Conservation (phyloP, 2,329 filamentous ascomycete species). For the Rhynchosporium graminicola region DNA sequence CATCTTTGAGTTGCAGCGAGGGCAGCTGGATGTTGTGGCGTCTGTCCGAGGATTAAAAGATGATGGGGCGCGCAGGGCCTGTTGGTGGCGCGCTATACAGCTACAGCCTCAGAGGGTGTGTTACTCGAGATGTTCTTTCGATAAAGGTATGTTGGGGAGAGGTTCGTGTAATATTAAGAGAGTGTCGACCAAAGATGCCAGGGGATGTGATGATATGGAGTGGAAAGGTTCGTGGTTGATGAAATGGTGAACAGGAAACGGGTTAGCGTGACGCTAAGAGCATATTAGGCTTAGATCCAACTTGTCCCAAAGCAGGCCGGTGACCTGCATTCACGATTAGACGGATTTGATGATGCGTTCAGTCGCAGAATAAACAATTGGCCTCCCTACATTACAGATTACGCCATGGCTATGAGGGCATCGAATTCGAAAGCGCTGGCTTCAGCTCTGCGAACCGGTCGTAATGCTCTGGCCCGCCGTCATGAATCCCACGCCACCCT, state of each 20-base stretch:
- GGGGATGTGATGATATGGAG: neutral
- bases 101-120: slow-evolving; percentile 1
- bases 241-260: neutral
- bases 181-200: slow-evolving; percentile 3
- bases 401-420: slow-evolving; percentile 61
- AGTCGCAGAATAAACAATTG: slow-evolving; percentile 32
- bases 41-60: slow-evolving; percentile 12
- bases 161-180: slow-evolving; percentile 8
- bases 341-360: slow-evolving; percentile 1
- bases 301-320: neutral
- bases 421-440: slow-evolving; percentile 57
- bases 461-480: slow-evolving; percentile 38
- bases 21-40: slow-evolving; percentile 23
- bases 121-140: neutral
- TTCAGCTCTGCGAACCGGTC: slow-evolving; percentile 56
- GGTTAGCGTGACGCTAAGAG: neutral
- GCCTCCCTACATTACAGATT: slow-evolving; percentile 40
- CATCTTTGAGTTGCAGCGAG: slow-evolving; percentile 47
- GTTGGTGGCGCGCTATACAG: slow-evolving; percentile 32
- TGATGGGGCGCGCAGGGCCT: slow-evolving; percentile 23
- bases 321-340: neutral
- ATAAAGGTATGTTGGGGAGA: neutral
- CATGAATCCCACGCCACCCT: slow-evolving; percentile 27
- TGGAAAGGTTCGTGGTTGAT: neutral
- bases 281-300: neutral